phyloP scores from a whole-genome alignment of 108 stramenopile genomes.

The Pseudonitzschia delicatissima region DNA sequence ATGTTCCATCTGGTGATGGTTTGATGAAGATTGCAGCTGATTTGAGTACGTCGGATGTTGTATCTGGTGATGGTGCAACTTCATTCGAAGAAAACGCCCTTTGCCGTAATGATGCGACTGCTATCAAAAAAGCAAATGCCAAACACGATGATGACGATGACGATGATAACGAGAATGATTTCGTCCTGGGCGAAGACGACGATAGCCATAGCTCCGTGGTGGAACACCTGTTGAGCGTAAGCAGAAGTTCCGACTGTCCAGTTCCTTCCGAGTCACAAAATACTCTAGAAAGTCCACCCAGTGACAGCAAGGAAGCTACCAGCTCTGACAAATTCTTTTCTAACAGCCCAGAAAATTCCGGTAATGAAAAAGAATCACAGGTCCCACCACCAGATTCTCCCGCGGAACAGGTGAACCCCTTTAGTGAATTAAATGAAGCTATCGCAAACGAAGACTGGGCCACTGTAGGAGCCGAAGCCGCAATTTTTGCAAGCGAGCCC shows the following conservation, averaged over 20 bases:
- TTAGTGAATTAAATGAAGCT: slow-evolving; percentile 8
- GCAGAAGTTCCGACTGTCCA: neutral
- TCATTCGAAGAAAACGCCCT: neutral
- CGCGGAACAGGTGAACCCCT: neutral
- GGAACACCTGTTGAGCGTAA: slow-evolving; percentile 7
- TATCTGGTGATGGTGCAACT: neutral
- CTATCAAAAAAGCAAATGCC: too few relatives aligned
- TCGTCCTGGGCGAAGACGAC: slow-evolving; percentile 3
- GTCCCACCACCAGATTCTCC: too few relatives aligned
- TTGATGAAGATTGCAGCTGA: too few relatives aligned
- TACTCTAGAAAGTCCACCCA: too few relatives aligned
- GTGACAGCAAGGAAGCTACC: too few relatives aligned
- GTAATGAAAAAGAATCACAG: too few relatives aligned
- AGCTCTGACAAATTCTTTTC: too few relatives aligned
- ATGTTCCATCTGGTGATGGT: too few relatives aligned
- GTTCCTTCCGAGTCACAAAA: too few relatives aligned
- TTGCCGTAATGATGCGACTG: neutral
- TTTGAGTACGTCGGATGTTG: neutral
- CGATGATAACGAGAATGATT: neutral
- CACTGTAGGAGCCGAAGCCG: slow-evolving; percentile 16
- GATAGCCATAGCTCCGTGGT: slow-evolving; percentile 3
- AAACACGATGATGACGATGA: slow-evolving; percentile 1
- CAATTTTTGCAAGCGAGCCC: neutral
- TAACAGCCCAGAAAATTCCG: too few relatives aligned
- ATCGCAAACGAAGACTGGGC: slow-evolving; percentile 19